These are phyloP conservation scores for Rhodotorula sp. DNA, from an alignment of 1,284 basidiomycete genomes.

Conservation along the genomic window DNA sequence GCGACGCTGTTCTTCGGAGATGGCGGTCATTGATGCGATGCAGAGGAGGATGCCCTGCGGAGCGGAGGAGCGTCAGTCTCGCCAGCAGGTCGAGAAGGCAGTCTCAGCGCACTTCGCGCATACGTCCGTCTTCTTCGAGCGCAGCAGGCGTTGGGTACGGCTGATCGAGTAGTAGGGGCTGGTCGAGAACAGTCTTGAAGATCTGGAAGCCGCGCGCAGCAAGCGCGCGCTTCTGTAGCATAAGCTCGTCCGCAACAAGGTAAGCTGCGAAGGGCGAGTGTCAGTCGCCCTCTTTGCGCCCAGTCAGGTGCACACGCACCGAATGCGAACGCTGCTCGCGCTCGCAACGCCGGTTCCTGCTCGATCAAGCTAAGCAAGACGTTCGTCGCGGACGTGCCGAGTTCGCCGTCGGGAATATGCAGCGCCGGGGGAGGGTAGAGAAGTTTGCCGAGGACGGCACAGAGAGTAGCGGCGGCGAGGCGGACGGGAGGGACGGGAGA, in stretches of 20 bases:
- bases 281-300: neutral
- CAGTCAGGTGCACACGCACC: slow-evolving; percentile 15
- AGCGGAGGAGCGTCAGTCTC: neutral
- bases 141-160: slow-evolving; percentile 27
- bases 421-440: neutral
- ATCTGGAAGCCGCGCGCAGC: slow-evolving; percentile 56
- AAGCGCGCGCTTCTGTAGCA: slow-evolving; percentile 63
- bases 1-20: slow-evolving; percentile 67
- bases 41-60: slow-evolving; percentile 65
- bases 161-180: slow-evolving; percentile 11
- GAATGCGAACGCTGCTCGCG: slow-evolving; percentile 28
- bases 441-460: slow-evolving; percentile 22
- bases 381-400: neutral
- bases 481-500: slow-evolving; percentile 28
- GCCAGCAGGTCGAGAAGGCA: no score
- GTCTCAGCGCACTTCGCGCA: slow-evolving; percentile 61
- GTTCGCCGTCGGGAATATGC: neutral
- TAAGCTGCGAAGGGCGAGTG: slow-evolving; percentile 55
- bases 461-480: slow-evolving; percentile 33
- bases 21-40: slow-evolving; percentile 67
- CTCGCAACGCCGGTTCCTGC: slow-evolving; percentile 27
- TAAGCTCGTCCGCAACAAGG: slow-evolving; percentile 67
- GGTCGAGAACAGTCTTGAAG: slow-evolving; percentile 30
- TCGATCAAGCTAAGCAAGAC: slow-evolving; percentile 33
- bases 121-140: slow-evolving; percentile 58